These are phyloP conservation scores for Emericellopsis cladophorae DNA, from an alignment of 2,329 filamentous ascomycete genomes.

Conservation along the genomic window DNA sequence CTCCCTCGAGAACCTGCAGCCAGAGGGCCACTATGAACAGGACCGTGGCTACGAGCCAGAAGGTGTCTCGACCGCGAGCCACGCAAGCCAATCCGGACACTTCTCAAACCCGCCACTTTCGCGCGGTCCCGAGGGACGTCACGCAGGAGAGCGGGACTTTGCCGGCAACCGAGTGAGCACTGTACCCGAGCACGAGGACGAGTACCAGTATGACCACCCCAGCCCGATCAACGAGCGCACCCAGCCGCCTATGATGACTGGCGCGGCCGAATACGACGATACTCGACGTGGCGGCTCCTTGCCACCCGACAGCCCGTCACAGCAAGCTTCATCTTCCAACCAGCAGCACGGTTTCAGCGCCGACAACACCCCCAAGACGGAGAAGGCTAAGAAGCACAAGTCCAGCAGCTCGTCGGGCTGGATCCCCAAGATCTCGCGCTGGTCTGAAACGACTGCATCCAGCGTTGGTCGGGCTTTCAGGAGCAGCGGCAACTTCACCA, in stretches of 20 bases:
- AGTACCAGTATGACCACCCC: conserved; percentile 43
- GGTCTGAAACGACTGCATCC: conserved; percentile 92
- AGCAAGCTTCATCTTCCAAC: conserved; percentile 26
- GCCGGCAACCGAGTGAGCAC: conserved; percentile 82
- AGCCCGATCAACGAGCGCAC: conserved; percentile 23
- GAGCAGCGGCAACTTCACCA: conserved; percentile 34
- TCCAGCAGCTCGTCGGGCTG: conserved; percentile 65
- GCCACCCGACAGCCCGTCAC: conserved; percentile 46
- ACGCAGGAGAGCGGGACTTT: conserved; percentile 40
- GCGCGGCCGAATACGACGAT: conserved; percentile 5
- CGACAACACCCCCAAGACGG: conserved; percentile 64
- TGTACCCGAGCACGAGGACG: conserved; percentile 72
- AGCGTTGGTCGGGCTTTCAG: conserved; percentile 71
- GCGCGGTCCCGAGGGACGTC: conserved; percentile 25
- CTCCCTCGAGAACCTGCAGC: conserved; percentile 58
- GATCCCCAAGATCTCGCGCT: conserved; percentile 89
- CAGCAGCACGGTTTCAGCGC: conserved; percentile 40
- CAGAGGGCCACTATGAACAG: conserved; percentile 51
- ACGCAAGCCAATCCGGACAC: conserved; percentile 64
- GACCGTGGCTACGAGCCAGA: conserved; percentile 74
- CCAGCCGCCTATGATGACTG: conserved; percentile 19
- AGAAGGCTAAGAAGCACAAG: conserved; percentile 79
- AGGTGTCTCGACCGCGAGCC: conserved; percentile 57
- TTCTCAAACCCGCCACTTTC: conserved; percentile 45
- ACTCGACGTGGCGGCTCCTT: conserved; percentile 36